phyloP scores from a whole-genome alignment of 805 yeast genomes.

The Kodamaea jinghongensis region DNA sequence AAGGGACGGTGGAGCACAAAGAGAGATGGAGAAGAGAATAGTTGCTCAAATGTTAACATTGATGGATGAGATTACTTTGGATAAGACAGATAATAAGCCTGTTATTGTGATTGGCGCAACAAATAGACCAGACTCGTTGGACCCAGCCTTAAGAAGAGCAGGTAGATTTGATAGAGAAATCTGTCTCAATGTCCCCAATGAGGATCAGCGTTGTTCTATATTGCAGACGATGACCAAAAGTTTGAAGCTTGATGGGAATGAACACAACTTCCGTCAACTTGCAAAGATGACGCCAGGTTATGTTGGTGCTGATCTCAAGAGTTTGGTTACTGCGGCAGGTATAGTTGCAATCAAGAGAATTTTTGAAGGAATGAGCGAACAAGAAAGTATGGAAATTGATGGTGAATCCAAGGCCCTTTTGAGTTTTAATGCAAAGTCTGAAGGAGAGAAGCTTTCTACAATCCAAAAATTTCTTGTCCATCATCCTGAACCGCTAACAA shows the following conservation, averaged over 20 bases:
- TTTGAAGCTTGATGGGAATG: constrained; percentile 59
- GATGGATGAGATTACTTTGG: constrained; percentile 88
- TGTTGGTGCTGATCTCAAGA: constrained; percentile 96
- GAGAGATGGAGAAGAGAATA: constrained; percentile 96
- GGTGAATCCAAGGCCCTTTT: constrained; percentile 5
- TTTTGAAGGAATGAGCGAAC: constrained; percentile 56
- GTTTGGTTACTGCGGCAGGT: constrained; percentile 93
- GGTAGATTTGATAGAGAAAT: constrained; percentile 97
- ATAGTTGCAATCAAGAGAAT: constrained; percentile 90
- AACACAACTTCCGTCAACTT: constrained; percentile 62
- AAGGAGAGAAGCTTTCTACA: constrained; percentile 47
- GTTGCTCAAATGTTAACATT: constrained; percentile 94
- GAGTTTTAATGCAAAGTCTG: constrained; percentile 32
- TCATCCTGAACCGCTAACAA: constrained; percentile 78
- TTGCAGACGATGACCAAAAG: constrained; percentile 67
- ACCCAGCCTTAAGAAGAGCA: constrained; percentile 92
- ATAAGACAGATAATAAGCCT: constrained; percentile 88
- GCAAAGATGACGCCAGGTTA: constrained; percentile 96
- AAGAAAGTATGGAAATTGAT: constrained; percentile 43
- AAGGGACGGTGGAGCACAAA: constrained; percentile 89
- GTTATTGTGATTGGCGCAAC: constrained; percentile 96
- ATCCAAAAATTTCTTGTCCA: constrained; percentile 68
- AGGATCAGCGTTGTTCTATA: constrained; percentile 72
- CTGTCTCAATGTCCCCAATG: constrained; percentile 92
- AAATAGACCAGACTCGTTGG: constrained; percentile 92